Evolutionary conservation across 1,284 basidiomycete genomes (phyloP).

Genomic region (Rhodotorula glutinis): DNA sequence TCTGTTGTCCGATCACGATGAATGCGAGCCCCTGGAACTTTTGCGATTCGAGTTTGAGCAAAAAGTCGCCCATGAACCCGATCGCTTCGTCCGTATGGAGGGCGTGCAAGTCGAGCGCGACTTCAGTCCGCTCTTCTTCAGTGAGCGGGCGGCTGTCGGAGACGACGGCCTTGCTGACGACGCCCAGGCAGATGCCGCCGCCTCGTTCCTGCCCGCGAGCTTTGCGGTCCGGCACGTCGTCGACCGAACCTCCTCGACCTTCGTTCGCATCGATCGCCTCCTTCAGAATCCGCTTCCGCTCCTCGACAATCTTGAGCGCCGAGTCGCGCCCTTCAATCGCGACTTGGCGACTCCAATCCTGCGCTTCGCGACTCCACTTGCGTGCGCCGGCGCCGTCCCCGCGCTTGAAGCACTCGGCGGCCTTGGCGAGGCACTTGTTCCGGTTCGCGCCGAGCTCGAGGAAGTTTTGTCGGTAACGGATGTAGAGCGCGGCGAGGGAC

Average conservation of each 20-base stretch:
- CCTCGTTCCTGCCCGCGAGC: conserved; percentile 74
- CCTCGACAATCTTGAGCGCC: conserved; percentile 72
- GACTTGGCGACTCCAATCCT: conserved; percentile 88
- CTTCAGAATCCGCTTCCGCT: conserved; percentile 70
- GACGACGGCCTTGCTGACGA: conserved; percentile 54
- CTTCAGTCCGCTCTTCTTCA: conserved; percentile 78
- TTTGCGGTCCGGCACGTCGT: conserved; percentile 60
- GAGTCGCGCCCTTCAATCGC: conserved; percentile 69
- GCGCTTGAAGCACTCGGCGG: conserved; percentile 88
- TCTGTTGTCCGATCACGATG: conserved; percentile 88
- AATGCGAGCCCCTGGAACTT: conserved; percentile 60
- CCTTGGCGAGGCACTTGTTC: conserved; percentile 90
- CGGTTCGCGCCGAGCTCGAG: conserved; percentile 86
- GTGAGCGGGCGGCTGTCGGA: conserved; percentile 51
- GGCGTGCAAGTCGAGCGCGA: conserved; percentile 60
- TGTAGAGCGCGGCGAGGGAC: conserved; percentile 73
- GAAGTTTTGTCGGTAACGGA: conserved; percentile 77
- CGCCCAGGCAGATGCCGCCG: conserved; percentile 77
- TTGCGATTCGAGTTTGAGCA: conserved; percentile 57
- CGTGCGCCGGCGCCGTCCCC: conserved; percentile 94
- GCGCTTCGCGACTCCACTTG: conserved; percentile 86
- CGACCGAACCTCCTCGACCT: conserved; percentile 34
- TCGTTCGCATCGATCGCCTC: conserved; percentile 59
- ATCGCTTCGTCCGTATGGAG: conserved; percentile 79
- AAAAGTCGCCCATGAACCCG: conserved; percentile 84